Base-by-base conservation (phyloP, 1,139 yeast species). In the Hyphopichia pseudoburtonii region DNA sequence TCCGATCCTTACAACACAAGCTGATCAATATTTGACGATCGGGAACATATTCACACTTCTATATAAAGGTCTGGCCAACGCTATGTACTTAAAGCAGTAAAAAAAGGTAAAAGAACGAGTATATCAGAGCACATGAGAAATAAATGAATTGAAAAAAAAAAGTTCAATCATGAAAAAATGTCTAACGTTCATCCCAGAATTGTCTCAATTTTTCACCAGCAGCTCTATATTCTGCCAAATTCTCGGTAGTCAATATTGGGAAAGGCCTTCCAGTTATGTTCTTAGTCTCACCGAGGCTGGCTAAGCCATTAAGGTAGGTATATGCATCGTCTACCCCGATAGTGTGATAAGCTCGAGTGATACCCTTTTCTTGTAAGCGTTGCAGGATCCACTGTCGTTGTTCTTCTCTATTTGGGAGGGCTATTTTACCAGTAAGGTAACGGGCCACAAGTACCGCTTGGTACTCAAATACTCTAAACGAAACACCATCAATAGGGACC, bases 271-370 rank as follows among this genome's bases (percentile, higher is more conserved):
- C 75, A 7, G 36, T 35, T 19, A 39, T 39, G 7, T 53, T 51
- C n/a, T 54, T 44, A n/a, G 58, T 48, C 12, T 49, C 41, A 11
- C 74, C 75, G 23, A 67, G 46, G 9, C 43, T 38, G 1, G 54
- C 53, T 28, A 68, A 51, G 1, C 42, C 44, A 3, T 44, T 42
- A 28, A 60, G 39, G 39, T 51, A 68, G 2, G 46, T 52, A 18
- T 54, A 39, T 28, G 62, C 58, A 30, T 45, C 47, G 22, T 35
- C 44, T 11, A 54, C 47, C 0, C 70, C 68, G 35, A 65, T 69
- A 3, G 75, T 69, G 41, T 72, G 77, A 44, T 57, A 71, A 0
- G 69, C 64, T 45, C 76, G 59, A 0, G 65, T 47, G n/a, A 43
- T 48, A 19, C 64, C 65, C 39, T 58, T 59, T 6, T 30, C 39